phyloP scores from a whole-genome alignment of 306 rosid species.

The Carpinus viminea region DNA sequence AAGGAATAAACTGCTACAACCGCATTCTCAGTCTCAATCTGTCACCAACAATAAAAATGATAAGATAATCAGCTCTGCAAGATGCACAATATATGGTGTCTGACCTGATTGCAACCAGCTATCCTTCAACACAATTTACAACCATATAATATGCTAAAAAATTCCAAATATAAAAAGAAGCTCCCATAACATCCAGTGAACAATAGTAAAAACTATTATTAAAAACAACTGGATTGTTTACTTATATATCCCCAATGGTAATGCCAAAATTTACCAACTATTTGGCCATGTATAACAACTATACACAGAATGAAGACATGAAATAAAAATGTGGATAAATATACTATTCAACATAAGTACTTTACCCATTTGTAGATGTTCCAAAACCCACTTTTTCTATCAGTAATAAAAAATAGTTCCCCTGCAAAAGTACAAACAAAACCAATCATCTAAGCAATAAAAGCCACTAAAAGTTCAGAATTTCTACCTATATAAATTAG shows the following conservation, averaged over 20 bases:
- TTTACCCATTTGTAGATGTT: conserved; percentile 94
- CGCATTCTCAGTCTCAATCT: conserved; percentile 77
- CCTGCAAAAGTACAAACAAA: conserved; percentile 57
- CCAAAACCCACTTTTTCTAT: conserved; percentile 85
- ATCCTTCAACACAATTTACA: neutral
- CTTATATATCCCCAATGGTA: neutral
- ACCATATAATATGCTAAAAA: neutral
- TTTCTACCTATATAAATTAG: neutral
- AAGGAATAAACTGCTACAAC: conserved; percentile 65
- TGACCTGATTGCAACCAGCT: neutral
- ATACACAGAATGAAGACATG: neutral
- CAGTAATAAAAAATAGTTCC: conserved; percentile 80
- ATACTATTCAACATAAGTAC: neutral
- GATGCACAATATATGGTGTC: neutral
- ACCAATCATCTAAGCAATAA: conserved; percentile 10
- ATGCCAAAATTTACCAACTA: neutral
- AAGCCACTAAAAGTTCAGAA: conserved; percentile 7
- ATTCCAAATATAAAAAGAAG: neutral
- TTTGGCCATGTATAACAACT: neutral
- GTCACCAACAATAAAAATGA: conserved; percentile 29
- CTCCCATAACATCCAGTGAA: too few species aligned
- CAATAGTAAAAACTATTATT: neutral
- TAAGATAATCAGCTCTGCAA: conserved; percentile 3
- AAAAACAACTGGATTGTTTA: neutral
- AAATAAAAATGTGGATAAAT: neutral